Evolutionary conservation across 441 rosid species (phyloP), one percentile per base, ranked within the genome.

Genomic region (Jatropha multifida): DNA sequence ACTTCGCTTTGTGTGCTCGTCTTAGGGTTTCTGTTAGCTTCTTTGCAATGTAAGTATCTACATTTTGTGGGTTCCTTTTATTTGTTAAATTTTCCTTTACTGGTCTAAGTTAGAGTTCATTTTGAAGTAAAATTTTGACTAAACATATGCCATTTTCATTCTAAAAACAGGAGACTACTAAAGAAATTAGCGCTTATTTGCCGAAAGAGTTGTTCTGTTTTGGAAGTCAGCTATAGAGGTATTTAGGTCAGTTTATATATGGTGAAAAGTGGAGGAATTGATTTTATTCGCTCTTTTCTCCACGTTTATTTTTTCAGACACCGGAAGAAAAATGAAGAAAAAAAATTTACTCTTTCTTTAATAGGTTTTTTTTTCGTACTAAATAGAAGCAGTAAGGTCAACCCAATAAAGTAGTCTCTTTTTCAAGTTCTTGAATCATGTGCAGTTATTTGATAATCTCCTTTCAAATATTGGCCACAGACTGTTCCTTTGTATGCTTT

Each of bases 21-120:
- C 18, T 65, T 77, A 80, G 83, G 78, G 81, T 77, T 80, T 77
- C 68, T n/a, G 40, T 61, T 52, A 23, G 7, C 64, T 68, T 52
- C 71, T 72, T 65, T 63, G 44, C 70, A 15, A 15, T 37, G 80
- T 80, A 65, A 72, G 79, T 68, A 23, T 63, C 68, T 71, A 48
- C 72, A 65, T 66, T 77, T 65, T 46, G 1, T 27, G 51, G 46
- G 49, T 65, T 71, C 46, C 61, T n/a, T 10, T 15, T 7, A 48
- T 61, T 48, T 66, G 8, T 37, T 66, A 41, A 10, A 23, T 23
- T 44, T 44, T 68, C 64, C 23, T 41, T 74, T 64, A 67, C 32
- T 59, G 27, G 72, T 40, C 63, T 42, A 37, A 61, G n/a, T 38
- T 60, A 63, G 11, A 37, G 41, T 59, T 67, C 4, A n/a, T 26